A percentile compares a stretch with the other conserved stretches of the same genome.
These are phyloP conservation scores for Naganishia antarctica DNA, from an alignment of 768 basidiomycete genomes.

Conservation along the genomic window DNA sequence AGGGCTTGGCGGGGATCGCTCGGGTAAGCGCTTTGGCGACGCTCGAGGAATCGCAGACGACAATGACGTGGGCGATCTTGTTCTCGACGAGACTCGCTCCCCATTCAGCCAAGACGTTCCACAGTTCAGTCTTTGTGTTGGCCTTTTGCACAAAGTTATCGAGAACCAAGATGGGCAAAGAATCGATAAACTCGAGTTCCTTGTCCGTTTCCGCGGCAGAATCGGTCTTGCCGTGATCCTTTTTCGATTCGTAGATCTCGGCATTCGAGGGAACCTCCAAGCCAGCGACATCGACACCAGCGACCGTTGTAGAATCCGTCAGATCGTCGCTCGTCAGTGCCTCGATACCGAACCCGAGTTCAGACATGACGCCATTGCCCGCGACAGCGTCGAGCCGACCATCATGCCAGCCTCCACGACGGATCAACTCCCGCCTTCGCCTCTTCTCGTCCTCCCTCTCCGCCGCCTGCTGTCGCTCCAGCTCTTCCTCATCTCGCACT, in stretches of 20 bases:
- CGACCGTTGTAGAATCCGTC: constrained; percentile 32
- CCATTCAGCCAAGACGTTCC: constrained; percentile 76
- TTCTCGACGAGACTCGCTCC: constrained; percentile 74
- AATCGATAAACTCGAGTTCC: constrained; percentile 53
- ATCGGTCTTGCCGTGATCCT: constrained; percentile 41
- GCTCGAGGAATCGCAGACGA: constrained; percentile 83
- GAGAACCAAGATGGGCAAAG: constrained; percentile 80
- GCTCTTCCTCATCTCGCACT: constrained; percentile 50
- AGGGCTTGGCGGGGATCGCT: constrained; percentile 80
- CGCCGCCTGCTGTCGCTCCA: constrained; percentile 50
- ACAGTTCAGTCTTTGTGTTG: constrained; percentile 63
- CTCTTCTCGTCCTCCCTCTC: constrained; percentile 50
- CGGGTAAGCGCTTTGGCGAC: constrained; percentile 73
- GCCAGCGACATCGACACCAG: constrained; percentile 30
- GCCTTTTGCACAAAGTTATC: constrained; percentile 66
- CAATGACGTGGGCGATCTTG: constrained; percentile 84
- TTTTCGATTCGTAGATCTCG: constrained; percentile 32
- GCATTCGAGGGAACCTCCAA: constrained; percentile 13
- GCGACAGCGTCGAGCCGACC: constrained; percentile 76
- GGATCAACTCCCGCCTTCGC: constrained; percentile 53
- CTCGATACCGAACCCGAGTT: constrained; percentile 80
- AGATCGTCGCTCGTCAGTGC: constrained; percentile 51
- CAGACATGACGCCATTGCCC: constrained; percentile 79
- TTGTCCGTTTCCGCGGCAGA: constrained; percentile 34
- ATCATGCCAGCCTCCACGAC: constrained; percentile 74